Evolutionary conservation across 768 basidiomycete genomes (phyloP).

Genomic region (Boletus sp.): DNA sequence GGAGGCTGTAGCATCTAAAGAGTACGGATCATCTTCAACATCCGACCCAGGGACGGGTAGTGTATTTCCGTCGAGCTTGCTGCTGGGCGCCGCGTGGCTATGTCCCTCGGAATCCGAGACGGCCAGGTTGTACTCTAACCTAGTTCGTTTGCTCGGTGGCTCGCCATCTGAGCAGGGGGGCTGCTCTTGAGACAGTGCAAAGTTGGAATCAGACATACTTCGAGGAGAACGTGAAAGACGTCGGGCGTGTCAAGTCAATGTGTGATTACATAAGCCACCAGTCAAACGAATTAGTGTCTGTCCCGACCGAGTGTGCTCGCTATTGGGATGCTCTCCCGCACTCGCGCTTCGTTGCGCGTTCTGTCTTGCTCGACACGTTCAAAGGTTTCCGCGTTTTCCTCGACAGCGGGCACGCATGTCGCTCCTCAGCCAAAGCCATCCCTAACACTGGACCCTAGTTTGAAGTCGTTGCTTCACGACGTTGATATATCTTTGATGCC

Average conservation of each 20-base stretch:
- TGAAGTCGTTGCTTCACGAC: slow-evolving; percentile 60
- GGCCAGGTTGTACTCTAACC: slow-evolving; percentile 15
- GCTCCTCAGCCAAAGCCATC: slow-evolving; percentile 51
- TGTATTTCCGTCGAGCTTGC: slow-evolving; percentile 31
- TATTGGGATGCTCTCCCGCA: slow-evolving; percentile 21
- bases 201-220: slow-evolving; percentile 13
- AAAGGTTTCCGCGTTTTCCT: slow-evolving; percentile 26
- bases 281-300: background rate
- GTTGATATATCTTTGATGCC: slow-evolving; percentile 58
- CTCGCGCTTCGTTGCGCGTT: slow-evolving; percentile 25
- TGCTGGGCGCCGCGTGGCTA: slow-evolving; percentile 20
- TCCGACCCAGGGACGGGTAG: slow-evolving; percentile 16
- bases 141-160: slow-evolving; percentile 31
- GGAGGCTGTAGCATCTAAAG: slow-evolving; percentile 23
- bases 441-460: slow-evolving; percentile 62
- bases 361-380: slow-evolving; percentile 23
- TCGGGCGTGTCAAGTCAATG: background rate
- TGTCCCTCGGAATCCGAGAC: slow-evolving; percentile 24
- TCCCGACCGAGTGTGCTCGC: background rate
- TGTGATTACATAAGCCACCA: slow-evolving; percentile 20
- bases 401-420: slow-evolving; percentile 29
- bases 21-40: slow-evolving; percentile 28
- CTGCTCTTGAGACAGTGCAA: slow-evolving; percentile 6
- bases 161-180: slow-evolving; percentile 12
- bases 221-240: background rate